Conservation (phyloP, 805 yeast genomes). For the Zygosaccharomyces rouxii region DNA sequence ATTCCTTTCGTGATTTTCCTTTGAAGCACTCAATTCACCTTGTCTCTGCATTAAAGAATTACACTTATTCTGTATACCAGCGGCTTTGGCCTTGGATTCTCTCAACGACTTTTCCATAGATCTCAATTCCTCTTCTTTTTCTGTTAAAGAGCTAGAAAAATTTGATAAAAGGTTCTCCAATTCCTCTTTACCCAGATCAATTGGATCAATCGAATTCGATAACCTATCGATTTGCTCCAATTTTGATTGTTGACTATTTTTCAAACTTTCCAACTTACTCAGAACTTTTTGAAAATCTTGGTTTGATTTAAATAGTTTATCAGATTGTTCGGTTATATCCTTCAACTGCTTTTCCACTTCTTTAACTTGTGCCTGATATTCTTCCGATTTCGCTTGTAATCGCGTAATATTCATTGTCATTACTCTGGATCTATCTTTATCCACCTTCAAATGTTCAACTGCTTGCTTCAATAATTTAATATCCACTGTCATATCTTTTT, state of each 20-base stretch:
- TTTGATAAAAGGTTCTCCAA: slow-evolving; percentile 40
- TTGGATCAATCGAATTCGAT: slow-evolving; percentile 19
- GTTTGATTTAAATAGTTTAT: slow-evolving; percentile 63
- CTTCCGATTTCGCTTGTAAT: slow-evolving; percentile 42
- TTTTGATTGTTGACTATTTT: slow-evolving; percentile 44
- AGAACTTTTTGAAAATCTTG: slow-evolving; percentile 76
- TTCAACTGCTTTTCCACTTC: slow-evolving; percentile 48
- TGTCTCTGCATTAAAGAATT: slow-evolving; percentile 43
- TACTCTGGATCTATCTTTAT: slow-evolving; percentile 64
- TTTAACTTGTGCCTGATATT: slow-evolving; percentile 46
- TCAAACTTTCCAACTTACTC: slow-evolving; percentile 55
- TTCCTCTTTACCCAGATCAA: slow-evolving; percentile 35
- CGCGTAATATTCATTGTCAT: slow-evolving; percentile 46
- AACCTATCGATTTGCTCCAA: slow-evolving; percentile 51
- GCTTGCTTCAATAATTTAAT: slow-evolving; percentile 72
- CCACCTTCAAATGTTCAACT: slow-evolving; percentile 70
- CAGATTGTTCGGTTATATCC: slow-evolving; percentile 52
- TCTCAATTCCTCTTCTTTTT: slow-evolving; percentile 31
- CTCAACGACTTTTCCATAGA: slow-evolving; percentile 24
- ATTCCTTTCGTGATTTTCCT: slow-evolving; percentile 22
- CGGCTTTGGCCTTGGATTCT: slow-evolving; percentile 24
- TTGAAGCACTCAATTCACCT: slow-evolving; percentile 52
- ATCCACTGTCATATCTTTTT: slow-evolving; percentile 73
- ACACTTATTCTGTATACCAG: slow-evolving; percentile 31
- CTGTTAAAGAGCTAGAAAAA: slow-evolving; percentile 36